Evolutionary conservation across 176 grass and related monocot genomes (phyloP).

Genomic region (Oryza meyeriana): DNA sequence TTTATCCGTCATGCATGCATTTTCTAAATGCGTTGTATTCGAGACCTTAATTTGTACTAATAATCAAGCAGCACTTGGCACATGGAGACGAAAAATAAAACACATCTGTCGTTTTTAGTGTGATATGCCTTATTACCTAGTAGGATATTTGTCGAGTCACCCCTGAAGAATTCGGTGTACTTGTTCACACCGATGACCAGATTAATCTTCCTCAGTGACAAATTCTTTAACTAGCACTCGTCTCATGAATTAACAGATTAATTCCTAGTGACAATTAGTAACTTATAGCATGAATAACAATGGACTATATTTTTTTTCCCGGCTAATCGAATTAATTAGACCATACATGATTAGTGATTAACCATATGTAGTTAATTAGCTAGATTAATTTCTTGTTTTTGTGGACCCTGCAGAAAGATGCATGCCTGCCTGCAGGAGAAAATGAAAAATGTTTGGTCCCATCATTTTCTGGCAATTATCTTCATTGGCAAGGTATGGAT

Average conservation of each 20-base stretch:
- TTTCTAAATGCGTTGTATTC: neutral
- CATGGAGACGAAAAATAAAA: neutral
- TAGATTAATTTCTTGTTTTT: neutral
- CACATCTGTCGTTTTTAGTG: neutral
- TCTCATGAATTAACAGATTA: neutral
- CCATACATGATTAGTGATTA: no score
- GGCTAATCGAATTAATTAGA: neutral
- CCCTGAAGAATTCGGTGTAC: neutral
- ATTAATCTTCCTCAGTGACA: neutral
- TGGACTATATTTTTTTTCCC: neutral
- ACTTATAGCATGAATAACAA: neutral
- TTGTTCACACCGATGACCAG: neutral
- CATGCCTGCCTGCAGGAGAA: neutral
- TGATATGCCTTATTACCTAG: neutral
- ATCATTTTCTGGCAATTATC: neutral
- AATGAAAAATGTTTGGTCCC: neutral
- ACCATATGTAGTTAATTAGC: neutral
- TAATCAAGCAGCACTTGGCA: neutral
- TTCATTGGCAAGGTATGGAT: neutral
- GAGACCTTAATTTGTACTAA: neutral
- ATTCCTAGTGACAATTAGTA: neutral
- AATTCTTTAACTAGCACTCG: neutral
- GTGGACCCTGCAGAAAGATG: neutral
- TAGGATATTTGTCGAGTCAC: neutral
- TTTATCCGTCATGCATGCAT: neutral